Evolutionary conservation across 495 filamentous ascomycete species (phyloP).

Genomic region (Penicillium odoratum): DNA sequence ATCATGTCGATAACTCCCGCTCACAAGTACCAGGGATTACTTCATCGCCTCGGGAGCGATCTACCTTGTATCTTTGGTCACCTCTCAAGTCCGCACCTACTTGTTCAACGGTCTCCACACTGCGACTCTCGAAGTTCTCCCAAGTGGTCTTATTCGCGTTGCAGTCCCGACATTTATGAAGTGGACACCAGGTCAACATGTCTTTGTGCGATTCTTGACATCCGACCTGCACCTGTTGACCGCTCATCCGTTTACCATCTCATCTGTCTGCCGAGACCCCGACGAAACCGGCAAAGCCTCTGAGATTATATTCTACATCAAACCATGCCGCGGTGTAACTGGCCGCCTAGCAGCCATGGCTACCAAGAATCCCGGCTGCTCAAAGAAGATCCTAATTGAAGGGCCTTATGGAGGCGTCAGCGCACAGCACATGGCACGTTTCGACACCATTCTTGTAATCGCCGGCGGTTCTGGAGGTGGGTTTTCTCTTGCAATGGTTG

Average conservation of each 20-base stretch:
- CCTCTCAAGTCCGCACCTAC: constrained; percentile 44
- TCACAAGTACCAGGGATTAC: constrained; percentile 49
- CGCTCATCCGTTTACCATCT: constrained; percentile 56
- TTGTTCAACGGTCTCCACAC: constrained; percentile 47
- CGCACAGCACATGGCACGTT: constrained; percentile 20
- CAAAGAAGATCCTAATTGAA: constrained; percentile 43
- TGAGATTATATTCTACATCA: constrained; percentile 45
- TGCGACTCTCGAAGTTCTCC: constrained; percentile 43
- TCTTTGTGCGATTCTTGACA: constrained; percentile 49
- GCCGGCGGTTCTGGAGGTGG: constrained; percentile 58
- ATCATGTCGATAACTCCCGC: background rate
- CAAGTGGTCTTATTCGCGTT: constrained; percentile 44
- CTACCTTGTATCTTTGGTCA: constrained; percentile 45
- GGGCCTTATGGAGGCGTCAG: constrained; percentile 53
- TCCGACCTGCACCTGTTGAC: constrained; percentile 42
- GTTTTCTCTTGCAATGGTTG: constrained; percentile 42
- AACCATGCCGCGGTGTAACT: constrained; percentile 43
- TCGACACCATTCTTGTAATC: constrained; percentile 46
- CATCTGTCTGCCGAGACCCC: constrained; percentile 34
- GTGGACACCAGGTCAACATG: constrained; percentile 53
- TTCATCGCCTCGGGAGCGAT: constrained; percentile 56
- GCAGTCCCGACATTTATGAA: constrained; percentile 43
- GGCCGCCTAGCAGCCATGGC: constrained; percentile 38
- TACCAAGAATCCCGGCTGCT: constrained; percentile 24
- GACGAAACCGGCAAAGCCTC: constrained; percentile 23